Percentiles rank a stretch among this genome's conserved stretches.
Conservation (phyloP, 176 grass and related monocot genomes). For the Pontederia paniculata region DNA sequence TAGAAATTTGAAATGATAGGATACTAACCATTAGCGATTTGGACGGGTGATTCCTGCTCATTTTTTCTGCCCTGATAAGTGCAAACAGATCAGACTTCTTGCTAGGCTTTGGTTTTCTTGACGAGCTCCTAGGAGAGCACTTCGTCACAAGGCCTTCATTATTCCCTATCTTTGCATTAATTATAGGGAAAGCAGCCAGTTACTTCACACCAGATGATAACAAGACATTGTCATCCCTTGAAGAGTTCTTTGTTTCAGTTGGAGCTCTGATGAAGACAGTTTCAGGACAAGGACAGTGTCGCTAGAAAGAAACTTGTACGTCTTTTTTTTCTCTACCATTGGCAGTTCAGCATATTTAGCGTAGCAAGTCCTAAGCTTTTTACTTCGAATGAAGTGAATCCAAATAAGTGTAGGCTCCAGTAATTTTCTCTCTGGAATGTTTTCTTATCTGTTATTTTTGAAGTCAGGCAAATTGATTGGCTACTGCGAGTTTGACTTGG, state of each 20-base stretch:
- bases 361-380: not conserved
- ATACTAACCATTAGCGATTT: constrained; percentile 53
- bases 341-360: not conserved
- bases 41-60: constrained; percentile 52
- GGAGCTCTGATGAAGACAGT: constrained; percentile 75
- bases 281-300: constrained; percentile 56
- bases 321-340: not conserved
- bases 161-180: constrained; percentile 50
- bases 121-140: constrained; percentile 54
- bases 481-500: too few relatives aligned
- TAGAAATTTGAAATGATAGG: constrained; percentile 64
- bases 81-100: constrained; percentile 57
- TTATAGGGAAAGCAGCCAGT: constrained; percentile 66
- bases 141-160: constrained; percentile 22
- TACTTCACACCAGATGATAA: constrained; percentile 85
- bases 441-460: too few relatives aligned
- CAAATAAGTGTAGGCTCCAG: too few relatives aligned
- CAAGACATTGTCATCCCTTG: constrained; percentile 92
- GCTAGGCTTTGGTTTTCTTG: constrained; percentile 68
- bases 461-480: too few relatives aligned
- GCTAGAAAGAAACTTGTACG: not conserved
- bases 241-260: constrained; percentile 79
- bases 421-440: too few relatives aligned
- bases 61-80: constrained; percentile 52
- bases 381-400: too few relatives aligned